A percentile compares a stretch with the other conserved stretches of the same genome.
These are phyloP conservation scores for Postia placenta DNA, from an alignment of 768 basidiomycete genomes.

Conservation along the genomic window DNA sequence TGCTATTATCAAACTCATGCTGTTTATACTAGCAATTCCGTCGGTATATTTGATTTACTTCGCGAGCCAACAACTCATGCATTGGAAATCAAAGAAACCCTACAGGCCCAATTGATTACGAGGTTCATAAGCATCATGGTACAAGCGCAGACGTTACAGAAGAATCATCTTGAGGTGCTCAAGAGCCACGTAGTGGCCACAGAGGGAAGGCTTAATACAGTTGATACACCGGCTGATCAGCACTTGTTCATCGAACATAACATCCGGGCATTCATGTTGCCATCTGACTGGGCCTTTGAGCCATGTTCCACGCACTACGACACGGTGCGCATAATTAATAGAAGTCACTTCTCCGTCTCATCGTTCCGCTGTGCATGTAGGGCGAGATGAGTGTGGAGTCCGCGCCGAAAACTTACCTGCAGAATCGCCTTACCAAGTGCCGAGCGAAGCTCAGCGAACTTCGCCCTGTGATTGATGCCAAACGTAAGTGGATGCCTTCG, in stretches of 20 bases:
- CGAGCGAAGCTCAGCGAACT: slow-evolving; percentile 61
- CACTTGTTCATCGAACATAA: slow-evolving; percentile 70
- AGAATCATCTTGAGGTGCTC: slow-evolving; percentile 50
- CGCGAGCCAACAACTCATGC: not conserved
- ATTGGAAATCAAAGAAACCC: slow-evolving; percentile 40
- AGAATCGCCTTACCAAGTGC: slow-evolving; percentile 65
- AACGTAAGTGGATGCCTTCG: slow-evolving; percentile 39
- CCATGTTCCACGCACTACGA: slow-evolving; percentile 73
- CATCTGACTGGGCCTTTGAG: slow-evolving; percentile 69
- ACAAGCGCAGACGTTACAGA: slow-evolving; percentile 55
- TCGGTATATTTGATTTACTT: slow-evolving; percentile 28
- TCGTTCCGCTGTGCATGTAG: slow-evolving; percentile 25
- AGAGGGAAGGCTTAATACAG: slow-evolving; percentile 40
- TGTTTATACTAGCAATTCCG: slow-evolving; percentile 55
- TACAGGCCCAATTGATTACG: slow-evolving; percentile 59
- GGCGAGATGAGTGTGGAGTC: slow-evolving; percentile 58
- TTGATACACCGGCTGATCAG: slow-evolving; percentile 60
- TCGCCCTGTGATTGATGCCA: slow-evolving; percentile 46
- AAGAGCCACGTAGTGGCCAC: slow-evolving; percentile 44
- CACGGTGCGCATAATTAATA: slow-evolving; percentile 41
- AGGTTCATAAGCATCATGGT: slow-evolving; percentile 49
- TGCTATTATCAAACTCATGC: slow-evolving; percentile 1
- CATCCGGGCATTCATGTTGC: slow-evolving; percentile 54
- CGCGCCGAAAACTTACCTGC: slow-evolving; percentile 70
- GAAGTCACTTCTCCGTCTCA: not conserved